These are phyloP conservation scores for Mortierella sp. DNA, from an alignment of 371 early-diverging fungal genomes.

Conservation along the genomic window DNA sequence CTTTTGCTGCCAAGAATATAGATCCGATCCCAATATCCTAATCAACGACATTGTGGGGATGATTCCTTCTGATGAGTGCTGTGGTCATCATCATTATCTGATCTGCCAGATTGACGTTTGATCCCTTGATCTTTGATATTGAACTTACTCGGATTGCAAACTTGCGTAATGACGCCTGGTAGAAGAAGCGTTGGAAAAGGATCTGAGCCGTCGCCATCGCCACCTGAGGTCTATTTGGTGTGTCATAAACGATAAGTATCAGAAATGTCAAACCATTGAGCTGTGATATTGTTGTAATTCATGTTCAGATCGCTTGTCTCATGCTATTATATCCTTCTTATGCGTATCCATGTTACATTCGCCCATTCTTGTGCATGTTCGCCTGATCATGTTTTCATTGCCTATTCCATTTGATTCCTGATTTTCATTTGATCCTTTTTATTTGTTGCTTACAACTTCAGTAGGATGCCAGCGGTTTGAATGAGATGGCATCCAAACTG, in stretches of 20 bases:
- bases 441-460: conserved; percentile 77
- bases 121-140: background rate
- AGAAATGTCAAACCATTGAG: background rate
- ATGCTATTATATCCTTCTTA: no score
- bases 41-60: conserved; percentile 9
- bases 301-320: background rate
- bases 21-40: conserved; percentile 89
- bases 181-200: conserved; percentile 94
- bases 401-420: background rate
- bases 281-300: background rate
- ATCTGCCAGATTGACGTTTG: background rate
- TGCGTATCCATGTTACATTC: background rate
- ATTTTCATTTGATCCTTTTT: background rate
- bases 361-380: no score
- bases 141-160: conserved; percentile 75
- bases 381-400: background rate
- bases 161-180: conserved; percentile 78
- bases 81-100: background rate
- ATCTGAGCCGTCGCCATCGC: conserved; percentile 97
- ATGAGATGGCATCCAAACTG: conserved; percentile 86
- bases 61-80: background rate
- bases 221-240: conserved; percentile 85
- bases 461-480: conserved; percentile 85
- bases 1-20: conserved; percentile 91
- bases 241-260: background rate